Conservation (phyloP, 176 grass and related monocot genomes). For the Olyra latifolia region DNA sequence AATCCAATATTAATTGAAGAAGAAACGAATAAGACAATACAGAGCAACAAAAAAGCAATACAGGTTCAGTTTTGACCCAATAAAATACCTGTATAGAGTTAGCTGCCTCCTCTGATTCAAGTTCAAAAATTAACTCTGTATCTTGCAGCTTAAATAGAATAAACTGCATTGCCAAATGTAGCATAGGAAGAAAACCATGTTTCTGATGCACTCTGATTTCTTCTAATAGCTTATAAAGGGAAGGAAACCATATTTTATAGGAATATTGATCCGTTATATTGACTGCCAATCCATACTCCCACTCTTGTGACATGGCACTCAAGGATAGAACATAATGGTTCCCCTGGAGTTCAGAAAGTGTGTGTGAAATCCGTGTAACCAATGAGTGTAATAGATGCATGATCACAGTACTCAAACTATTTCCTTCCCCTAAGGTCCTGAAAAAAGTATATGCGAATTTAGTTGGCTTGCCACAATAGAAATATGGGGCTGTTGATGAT, state of each 20-base stretch:
- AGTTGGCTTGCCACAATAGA: slow-evolving; percentile 12
- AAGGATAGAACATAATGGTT: slow-evolving; percentile 13
- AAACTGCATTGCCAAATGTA: slow-evolving; percentile 65
- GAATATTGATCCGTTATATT: slow-evolving; percentile 66
- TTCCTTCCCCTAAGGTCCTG: slow-evolving; percentile 74
- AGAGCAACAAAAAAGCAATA: slow-evolving; percentile 13
- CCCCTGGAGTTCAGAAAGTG: slow-evolving; percentile 25
- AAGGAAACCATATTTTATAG: slow-evolving; percentile 90
- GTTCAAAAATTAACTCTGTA: slow-evolving; percentile 76
- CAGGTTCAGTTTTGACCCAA: background rate
- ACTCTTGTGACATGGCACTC: slow-evolving; percentile 48
- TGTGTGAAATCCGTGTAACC: slow-evolving; percentile 36
- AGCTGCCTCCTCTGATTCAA: slow-evolving; percentile 56
- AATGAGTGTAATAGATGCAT: slow-evolving; percentile 60
- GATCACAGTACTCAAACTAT: slow-evolving; percentile 59
- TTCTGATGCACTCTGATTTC: slow-evolving; percentile 52
- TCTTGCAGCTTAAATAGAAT: slow-evolving; percentile 74
- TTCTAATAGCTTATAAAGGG: slow-evolving; percentile 73
- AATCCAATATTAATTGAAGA: background rate
- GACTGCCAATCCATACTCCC: slow-evolving; percentile 77
- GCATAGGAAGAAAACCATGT: slow-evolving; percentile 40
- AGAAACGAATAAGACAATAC: slow-evolving; percentile 6
- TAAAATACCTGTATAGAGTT: slow-evolving; percentile 72
- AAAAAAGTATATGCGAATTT: slow-evolving; percentile 23
- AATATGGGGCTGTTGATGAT: slow-evolving; percentile 20